These are phyloP conservation scores for Teunomyces gatunensis DNA, from an alignment of 805 yeast genomes.

Conservation along the genomic window DNA sequence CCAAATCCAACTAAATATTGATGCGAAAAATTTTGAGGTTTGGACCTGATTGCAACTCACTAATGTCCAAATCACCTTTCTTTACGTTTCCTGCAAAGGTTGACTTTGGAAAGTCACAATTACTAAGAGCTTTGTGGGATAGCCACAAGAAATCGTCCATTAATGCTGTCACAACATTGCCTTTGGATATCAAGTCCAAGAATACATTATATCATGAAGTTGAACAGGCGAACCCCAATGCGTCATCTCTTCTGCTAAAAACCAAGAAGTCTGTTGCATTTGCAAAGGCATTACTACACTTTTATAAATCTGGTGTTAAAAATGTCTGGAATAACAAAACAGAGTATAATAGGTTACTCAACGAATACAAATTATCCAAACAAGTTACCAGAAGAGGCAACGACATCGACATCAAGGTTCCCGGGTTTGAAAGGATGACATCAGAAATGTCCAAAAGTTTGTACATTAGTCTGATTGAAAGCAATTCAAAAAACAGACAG, in stretches of 20 bases:
- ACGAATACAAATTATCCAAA: conserved; percentile 18
- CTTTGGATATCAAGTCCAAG: conserved; percentile 26
- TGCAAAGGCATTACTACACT: conserved; percentile 45
- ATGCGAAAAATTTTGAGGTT: conserved; percentile 1
- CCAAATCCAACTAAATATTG: background rate
- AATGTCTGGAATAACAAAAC: conserved; percentile 50
- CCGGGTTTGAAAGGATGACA: conserved; percentile 34
- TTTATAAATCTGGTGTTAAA: conserved; percentile 57
- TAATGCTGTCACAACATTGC: conserved; percentile 31
- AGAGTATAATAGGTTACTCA: conserved; percentile 14
- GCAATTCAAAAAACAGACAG: conserved; percentile 17
- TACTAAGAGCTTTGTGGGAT: conserved; percentile 16
- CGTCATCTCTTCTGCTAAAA: conserved; percentile 16
- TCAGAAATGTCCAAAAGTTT: conserved; percentile 32
- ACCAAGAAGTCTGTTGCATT: conserved; percentile 41
- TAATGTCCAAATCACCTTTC: conserved; percentile 2
- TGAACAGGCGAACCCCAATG: conserved; percentile 15
- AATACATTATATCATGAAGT: conserved; percentile 25
- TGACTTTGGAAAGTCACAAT: conserved; percentile 13
- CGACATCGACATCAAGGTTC: conserved; percentile 25
- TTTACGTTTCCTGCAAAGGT: background rate
- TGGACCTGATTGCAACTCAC: background rate
- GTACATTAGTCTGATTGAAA: conserved; percentile 38
- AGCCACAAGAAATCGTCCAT: conserved; percentile 9
- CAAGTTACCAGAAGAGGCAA: conserved; percentile 21